Evolutionary conservation across 2,329 filamentous ascomycete genomes (phyloP), one percentile per base, ranked within the genome.

Genomic region (Nannizzia gypsea): DNA sequence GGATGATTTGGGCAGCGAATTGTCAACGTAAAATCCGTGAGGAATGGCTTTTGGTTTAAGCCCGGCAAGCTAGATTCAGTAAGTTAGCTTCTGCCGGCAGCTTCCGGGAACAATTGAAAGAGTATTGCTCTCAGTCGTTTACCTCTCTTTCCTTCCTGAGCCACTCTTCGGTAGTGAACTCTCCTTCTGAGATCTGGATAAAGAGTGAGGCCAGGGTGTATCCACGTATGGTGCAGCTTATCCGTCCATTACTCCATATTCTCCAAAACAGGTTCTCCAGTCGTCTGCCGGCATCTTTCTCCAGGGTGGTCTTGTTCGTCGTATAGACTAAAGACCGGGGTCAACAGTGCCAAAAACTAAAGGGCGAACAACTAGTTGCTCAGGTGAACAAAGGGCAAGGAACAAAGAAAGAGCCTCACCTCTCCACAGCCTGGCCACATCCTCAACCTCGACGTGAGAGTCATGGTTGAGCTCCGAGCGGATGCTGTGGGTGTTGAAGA

Each of bases 231-330:
- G 67, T 69, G 13, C 67, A 63, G 17, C 68, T 67, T 13, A 78
- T 69, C 6, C 65, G 66, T 5, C 70, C 66, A 58, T 71, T 77
- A 56, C 76, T 71, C 77, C 76, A 80, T 63, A 80, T 75, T 58
- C 78, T 70, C 78, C 78, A 80, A 65, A 81, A 80, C 31, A 80
- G 70, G 65, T 80, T 79, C 61, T 79, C 76, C n/a, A 80, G 68
- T 60, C 78, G 71, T 58, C 68, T 67, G 52, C 76, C 76, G 3
- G 69, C 67, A 44, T 71, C 67, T 61, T 75, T 72, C 44, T 73
- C 69, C 55, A 77, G 70, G 15, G 74, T 72, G 54, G 73, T 68
- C 56, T 74, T 74, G 58, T 77, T 79, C 57, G 73, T 72, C 57
- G 70, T 73, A 65, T 78, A 80, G 42, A 76, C 78, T 80, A 42